These are phyloP conservation scores for Phialophora verrucosa DNA, from an alignment of 2,329 filamentous ascomycete species.

Conservation along the genomic window DNA sequence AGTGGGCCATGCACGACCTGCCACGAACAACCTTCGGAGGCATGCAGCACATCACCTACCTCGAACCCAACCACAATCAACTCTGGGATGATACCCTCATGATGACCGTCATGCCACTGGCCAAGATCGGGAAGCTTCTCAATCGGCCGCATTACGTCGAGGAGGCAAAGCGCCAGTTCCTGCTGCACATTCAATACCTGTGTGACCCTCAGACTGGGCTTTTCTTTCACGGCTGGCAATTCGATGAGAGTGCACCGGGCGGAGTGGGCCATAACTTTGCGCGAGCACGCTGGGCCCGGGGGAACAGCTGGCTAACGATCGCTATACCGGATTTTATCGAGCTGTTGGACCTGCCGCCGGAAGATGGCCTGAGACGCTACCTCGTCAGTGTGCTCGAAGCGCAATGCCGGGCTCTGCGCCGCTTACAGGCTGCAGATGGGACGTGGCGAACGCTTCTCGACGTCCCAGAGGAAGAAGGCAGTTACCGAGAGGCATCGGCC, in stretches of 20 bases:
- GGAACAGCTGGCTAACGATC: conserved; percentile 74
- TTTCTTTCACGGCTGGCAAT: conserved; percentile 84
- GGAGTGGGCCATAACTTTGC: conserved; percentile 62
- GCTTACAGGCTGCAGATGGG: conserved; percentile 66
- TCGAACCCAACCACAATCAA: conserved; percentile 72
- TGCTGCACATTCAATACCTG: conserved; percentile 78
- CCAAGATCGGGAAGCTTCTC: conserved; percentile 77
- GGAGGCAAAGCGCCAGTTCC: conserved; percentile 78
- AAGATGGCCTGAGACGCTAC: conserved; percentile 65
- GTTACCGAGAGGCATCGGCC: conserved; percentile 76
- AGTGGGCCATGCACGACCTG: conserved; percentile 81
- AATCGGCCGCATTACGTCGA: conserved; percentile 73
- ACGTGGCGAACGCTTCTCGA: conserved; percentile 79
- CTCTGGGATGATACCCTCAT: conserved; percentile 86
- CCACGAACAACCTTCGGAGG: conserved; percentile 72
- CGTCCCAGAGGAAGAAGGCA: conserved; percentile 67
- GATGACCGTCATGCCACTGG: conserved; percentile 83
- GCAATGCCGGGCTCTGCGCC: conserved; percentile 69
- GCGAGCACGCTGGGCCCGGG: conserved; percentile 61
- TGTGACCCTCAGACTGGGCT: conserved; percentile 74
- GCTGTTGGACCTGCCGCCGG: conserved; percentile 60
- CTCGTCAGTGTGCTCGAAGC: conserved; percentile 64
- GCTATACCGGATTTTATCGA: conserved; percentile 83
- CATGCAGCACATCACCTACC: conserved; percentile 78
- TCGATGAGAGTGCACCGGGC: conserved; percentile 63